phyloP scores from a whole-genome alignment of 768 basidiomycete genomes.

The Hemileccinum rubropunctum region DNA sequence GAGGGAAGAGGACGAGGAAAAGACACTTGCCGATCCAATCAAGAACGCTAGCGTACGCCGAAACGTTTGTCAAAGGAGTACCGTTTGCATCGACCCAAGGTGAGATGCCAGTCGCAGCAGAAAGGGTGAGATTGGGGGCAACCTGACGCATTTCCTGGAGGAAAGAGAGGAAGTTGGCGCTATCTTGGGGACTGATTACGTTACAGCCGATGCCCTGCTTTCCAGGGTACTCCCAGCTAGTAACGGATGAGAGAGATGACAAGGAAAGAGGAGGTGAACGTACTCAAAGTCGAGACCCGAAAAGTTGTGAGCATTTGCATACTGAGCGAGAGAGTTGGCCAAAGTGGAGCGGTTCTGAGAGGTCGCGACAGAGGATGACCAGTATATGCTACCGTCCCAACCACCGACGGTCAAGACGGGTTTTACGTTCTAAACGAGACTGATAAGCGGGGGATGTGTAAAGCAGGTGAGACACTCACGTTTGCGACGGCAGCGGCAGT shows the following conservation, averaged over 20 bases:
- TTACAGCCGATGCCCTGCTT: conserved; percentile 71
- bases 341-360: conserved; percentile 55
- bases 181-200: conserved; percentile 57
- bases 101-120: conserved; percentile 63
- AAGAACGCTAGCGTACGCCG: conserved; percentile 61
- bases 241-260: not conserved
- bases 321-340: conserved; percentile 48
- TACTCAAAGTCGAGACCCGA: conserved; percentile 72
- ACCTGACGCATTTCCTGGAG: conserved; percentile 64
- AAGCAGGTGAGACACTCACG: conserved; percentile 8
- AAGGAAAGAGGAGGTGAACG: conserved; percentile 17
- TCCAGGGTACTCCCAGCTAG: conserved; percentile 88
- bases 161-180: conserved; percentile 76
- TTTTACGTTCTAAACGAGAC: conserved; percentile 47
- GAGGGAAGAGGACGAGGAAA: not conserved
- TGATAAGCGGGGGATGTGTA: no score
- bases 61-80: conserved; percentile 57
- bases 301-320: conserved; percentile 49
- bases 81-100: conserved; percentile 66
- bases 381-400: conserved; percentile 63
- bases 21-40: conserved; percentile 62
- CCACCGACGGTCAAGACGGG: conserved; percentile 64
- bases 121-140: conserved; percentile 60
- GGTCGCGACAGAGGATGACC: conserved; percentile 56
- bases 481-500: conserved; percentile 25